Base-by-base conservation (phyloP, 768 basidiomycete genomes). In the Grammothele lineata region DNA sequence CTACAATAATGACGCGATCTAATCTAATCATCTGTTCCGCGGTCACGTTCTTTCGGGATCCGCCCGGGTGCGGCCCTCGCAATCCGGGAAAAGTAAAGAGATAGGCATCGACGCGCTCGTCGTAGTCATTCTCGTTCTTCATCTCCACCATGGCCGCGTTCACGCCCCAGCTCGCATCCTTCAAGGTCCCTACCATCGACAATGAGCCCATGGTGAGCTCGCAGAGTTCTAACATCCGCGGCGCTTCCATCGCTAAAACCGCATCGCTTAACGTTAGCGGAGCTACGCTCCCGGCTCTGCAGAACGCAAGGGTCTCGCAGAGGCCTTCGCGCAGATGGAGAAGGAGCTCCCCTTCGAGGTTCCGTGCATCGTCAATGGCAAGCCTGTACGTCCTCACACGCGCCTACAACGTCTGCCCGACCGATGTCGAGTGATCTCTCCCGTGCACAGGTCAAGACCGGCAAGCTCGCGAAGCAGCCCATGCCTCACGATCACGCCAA, bases 141-240 rank as follows among this genome's bases (percentile, higher is more conserved):
- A 56, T 50, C 50, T 53, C 52, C 37, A 55, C 49, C 46, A 86
- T 85, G 84, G 61, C 79, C 27, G 14, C 36, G 19, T 53, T 40
- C 34, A 77, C 75, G 45, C 81, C 88, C 38, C 86, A 88, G 59
- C 83, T 95, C 38, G 92, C 89, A 17, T 57, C 80, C 4, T 96
- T 94, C 82, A 86, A 84, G 63, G 78, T 92, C 47, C 95, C 95
- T 18, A 72, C 67, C 19, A 74, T 93, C 61, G 77, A 87, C 46
- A 99, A 99, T 83, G 96, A 98, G 69, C 88, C 91, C 34, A 87
- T 97, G 87, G 91, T 91, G 57, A 58, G 57, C 40, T n/a, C n/a
- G n/a, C n/a, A n/a, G n/a, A n/a, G n/a, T n/a, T n/a, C n/a, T n/a
- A n/a, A n/a, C n/a, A n/a, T n/a, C n/a, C n/a, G n/a, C n/a, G n/a